Base-by-base conservation (phyloP, 305 asterid species). In the Fraxinus dipetala region DNA sequence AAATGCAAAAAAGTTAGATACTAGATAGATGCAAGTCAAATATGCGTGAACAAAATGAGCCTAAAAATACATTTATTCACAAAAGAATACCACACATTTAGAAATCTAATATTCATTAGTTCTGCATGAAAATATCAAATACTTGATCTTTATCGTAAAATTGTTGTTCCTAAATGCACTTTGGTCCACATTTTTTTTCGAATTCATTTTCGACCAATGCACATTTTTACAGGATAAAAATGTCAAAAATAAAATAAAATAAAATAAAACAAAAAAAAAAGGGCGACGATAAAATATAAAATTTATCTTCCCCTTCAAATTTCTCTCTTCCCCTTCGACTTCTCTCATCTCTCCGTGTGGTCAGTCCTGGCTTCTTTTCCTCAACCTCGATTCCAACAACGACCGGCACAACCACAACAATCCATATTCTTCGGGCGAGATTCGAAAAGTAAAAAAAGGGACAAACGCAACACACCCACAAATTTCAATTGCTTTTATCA, bases 331-430 rank as follows among this genome's bases (percentile, higher is more conserved):
- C 40, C 2, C 40, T 35, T 6, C 9, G 40, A 36, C 40, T 6
- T 36, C 40, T 36, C 40, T 38, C 45, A 8, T 38, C 3, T 28
- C 80, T 54, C 79, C 22, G 74, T 18, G 75, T 36, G 40, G 65
- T 54, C 24, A 78, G 87, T 90, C 86, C 91, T 94, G 97, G 93
- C 97, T 51, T 91, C 95, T 74, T 91, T 92, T 77, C 91, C 93
- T 79, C 96, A 83, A 75, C 92, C 90, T 65, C 92, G 88, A 35
- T 89, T 88, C 70, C 93, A 89, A 81, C 94, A 90, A 65, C 78
- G 83, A 34, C 7, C 36, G 2, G 82, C 88, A 28, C 93, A 87
- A 22, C 79, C 86, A 5, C 91, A 87, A 2, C 93, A 84, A 82
- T 80, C 97, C 0, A 89, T 89, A 80, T 89, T 92, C 30, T 89